phyloP scores from a whole-genome alignment of 176 grass and related monocot species.

The Eleusine indica region DNA sequence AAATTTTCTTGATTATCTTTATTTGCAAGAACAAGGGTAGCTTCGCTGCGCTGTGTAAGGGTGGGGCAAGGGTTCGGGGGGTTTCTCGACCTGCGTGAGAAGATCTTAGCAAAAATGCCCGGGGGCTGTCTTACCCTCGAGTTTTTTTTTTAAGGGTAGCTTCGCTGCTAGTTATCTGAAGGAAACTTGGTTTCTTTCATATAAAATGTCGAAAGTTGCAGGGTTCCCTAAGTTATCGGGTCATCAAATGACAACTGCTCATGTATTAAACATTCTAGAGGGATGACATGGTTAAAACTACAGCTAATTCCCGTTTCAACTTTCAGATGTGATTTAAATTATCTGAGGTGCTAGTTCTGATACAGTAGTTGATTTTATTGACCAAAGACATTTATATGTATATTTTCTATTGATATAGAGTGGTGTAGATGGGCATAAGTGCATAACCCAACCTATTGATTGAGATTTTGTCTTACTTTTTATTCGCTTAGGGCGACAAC shows the following conservation, averaged over 20 bases:
- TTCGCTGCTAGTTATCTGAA: neutral
- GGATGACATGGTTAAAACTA: slow-evolving; percentile 6
- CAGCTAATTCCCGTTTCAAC: slow-evolving; percentile 16
- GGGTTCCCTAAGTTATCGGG: neutral
- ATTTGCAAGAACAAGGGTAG: neutral
- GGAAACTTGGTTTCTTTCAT: neutral
- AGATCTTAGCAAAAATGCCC: too few relatives aligned
- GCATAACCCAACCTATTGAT: neutral
- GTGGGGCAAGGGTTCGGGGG: too few relatives aligned
- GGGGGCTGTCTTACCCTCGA: neutral
- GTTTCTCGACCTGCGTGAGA: too few relatives aligned
- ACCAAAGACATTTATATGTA: neutral
- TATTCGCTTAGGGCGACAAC: neutral
- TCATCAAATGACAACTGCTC: neutral
- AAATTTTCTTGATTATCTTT: slow-evolving; percentile 5
- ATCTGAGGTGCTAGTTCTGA: neutral
- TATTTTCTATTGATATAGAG: neutral
- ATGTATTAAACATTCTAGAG: slow-evolving; percentile 15
- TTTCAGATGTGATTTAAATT: neutral
- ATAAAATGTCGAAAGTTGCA: neutral
- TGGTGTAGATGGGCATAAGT: neutral
- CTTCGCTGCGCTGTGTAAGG: too few relatives aligned
- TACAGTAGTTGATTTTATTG: neutral
- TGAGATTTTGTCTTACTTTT: slow-evolving; percentile 1
- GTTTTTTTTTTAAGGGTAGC: neutral